Conservation (phyloP, 2,329 filamentous ascomycete species). For the Pseudogymnoascus sp. region DNA sequence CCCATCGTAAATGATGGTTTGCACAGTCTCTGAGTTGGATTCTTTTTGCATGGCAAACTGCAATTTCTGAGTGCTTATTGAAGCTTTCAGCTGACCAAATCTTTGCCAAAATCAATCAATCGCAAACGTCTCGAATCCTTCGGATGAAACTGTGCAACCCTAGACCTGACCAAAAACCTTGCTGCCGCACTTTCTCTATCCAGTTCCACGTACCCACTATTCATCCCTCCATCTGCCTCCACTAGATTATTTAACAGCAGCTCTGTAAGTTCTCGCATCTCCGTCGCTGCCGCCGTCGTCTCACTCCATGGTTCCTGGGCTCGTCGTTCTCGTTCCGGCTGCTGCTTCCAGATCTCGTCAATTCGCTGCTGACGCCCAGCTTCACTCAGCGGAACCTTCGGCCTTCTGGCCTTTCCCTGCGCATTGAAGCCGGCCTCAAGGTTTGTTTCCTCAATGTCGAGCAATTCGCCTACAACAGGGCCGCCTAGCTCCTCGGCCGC, state of each 20-base stretch:
- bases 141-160: conserved; percentile 58
- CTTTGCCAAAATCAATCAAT: conserved; percentile 55
- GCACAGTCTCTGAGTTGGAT: background rate
- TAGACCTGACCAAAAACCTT: conserved; percentile 55
- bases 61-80: background rate
- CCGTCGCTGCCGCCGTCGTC: conserved; percentile 39
- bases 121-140: conserved; percentile 51
- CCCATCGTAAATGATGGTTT: too few relatives aligned
- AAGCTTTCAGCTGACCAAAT: conserved; percentile 44
- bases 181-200: conserved; percentile 52
- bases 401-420: conserved; percentile 47
- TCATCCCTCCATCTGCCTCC: conserved; percentile 45
- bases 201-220: conserved; percentile 50
- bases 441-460: conserved; percentile 54
- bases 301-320: conserved; percentile 25
- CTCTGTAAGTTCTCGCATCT: conserved; percentile 54
- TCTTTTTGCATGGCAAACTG: background rate
- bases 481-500: conserved; percentile 78
- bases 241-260: conserved; percentile 50
- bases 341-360: conserved; percentile 50
- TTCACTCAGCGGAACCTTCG: conserved; percentile 33
- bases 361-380: conserved; percentile 51
- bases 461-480: conserved; percentile 67
- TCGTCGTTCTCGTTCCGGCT: conserved; percentile 13
- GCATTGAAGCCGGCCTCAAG: conserved; percentile 52